Percentiles rank a stretch among this genome's conserved stretches.
Conservation (phyloP, 345 rosid species). For the Brassica rapa region DNA sequence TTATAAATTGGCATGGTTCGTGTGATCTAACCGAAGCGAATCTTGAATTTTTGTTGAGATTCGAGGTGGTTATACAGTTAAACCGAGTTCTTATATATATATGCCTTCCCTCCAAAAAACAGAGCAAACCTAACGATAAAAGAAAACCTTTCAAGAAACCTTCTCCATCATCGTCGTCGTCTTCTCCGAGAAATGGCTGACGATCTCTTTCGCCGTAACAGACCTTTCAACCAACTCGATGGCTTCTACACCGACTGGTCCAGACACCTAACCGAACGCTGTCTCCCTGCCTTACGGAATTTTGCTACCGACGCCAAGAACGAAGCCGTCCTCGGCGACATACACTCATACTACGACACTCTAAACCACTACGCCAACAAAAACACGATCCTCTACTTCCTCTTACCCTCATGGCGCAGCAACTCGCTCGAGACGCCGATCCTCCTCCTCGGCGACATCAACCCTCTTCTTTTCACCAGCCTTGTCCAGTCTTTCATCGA, state of each 20-base stretch:
- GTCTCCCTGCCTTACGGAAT: background rate
- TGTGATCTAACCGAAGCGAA: background rate
- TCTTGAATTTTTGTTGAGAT: background rate
- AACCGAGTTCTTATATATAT: background rate
- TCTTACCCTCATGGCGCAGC: background rate
- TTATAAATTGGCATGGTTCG: background rate
- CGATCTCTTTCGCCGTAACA: background rate
- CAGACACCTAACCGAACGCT: background rate
- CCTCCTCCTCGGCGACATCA: background rate
- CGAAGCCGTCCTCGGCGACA: background rate
- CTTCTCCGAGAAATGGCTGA: background rate
- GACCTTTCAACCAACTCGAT: background rate
- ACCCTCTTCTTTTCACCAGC: background rate
- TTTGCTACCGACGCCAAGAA: background rate
- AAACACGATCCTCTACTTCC: background rate
- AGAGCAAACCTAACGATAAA: background rate
- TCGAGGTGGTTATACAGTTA: background rate
- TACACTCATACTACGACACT: background rate
- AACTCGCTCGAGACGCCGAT: background rate
- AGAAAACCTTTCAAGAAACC: background rate
- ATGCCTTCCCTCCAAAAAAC: background rate
- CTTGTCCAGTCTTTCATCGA: background rate
- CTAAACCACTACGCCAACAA: background rate
- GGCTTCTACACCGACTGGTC: background rate
- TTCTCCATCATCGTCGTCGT: background rate